phyloP scores from a whole-genome alignment of 148 eudicot genomes.

The Persicaria maculosa region DNA sequence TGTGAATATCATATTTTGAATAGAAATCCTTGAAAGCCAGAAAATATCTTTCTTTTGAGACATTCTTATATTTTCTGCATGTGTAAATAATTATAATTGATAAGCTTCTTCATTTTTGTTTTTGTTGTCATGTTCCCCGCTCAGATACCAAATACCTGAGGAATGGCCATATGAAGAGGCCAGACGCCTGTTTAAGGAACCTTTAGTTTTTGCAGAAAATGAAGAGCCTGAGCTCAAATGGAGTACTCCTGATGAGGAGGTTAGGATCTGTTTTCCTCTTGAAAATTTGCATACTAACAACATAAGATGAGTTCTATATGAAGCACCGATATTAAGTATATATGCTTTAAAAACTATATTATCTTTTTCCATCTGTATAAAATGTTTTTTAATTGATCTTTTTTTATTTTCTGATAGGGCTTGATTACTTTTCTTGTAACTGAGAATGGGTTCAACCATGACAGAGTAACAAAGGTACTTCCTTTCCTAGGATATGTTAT shows the following conservation, averaged over 20 bases:
- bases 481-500: not conserved
- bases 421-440: conserved; percentile 73
- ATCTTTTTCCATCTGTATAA: not conserved
- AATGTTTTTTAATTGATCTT: not conserved
- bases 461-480: conserved; percentile 77
- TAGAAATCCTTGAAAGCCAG: too few relatives aligned
- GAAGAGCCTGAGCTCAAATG: conserved; percentile 80
- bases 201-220: conserved; percentile 53
- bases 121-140: not conserved
- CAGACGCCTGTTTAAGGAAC: conserved; percentile 82
- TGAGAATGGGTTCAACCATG: conserved; percentile 92
- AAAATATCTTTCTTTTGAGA: too few relatives aligned
- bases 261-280: conserved; percentile 14
- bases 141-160: conserved; percentile 86
- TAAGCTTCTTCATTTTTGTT: not conserved
- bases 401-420: conserved; percentile 38
- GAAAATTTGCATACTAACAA: not conserved
- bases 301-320: not conserved
- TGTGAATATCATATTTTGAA: too few relatives aligned
- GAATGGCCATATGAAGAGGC: conserved; percentile 98
- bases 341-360: not conserved
- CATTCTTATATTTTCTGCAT: not conserved
- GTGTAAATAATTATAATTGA: not conserved
- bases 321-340: not conserved
- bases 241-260: conserved; percentile 96